Conservation (phyloP, 495 filamentous ascomycete genomes). For the Neurospora sp. region DNA sequence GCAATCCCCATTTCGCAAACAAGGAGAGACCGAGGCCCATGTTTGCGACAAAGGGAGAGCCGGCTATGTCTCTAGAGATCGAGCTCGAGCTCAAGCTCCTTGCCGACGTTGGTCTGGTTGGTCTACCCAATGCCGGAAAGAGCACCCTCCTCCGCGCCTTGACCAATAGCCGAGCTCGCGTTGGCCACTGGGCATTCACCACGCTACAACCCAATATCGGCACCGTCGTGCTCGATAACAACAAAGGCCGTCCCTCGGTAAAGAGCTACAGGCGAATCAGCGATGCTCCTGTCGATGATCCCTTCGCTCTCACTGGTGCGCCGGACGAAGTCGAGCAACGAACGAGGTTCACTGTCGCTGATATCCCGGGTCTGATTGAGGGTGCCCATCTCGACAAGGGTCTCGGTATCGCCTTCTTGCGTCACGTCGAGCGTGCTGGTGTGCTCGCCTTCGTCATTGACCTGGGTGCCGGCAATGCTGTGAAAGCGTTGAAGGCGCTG, state of each 20-base stretch:
- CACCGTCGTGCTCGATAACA: slow-evolving; percentile 81
- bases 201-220: slow-evolving; percentile 90
- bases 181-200: slow-evolving; percentile 95
- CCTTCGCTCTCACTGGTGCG: slow-evolving; percentile 21
- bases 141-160: slow-evolving; percentile 83
- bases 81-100: slow-evolving; percentile 91
- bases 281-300: slow-evolving; percentile 20
- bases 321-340: slow-evolving; percentile 37
- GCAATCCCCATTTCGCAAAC: slow-evolving; percentile 85
- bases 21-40: slow-evolving; percentile 59
- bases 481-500: slow-evolving; percentile 62
- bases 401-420: slow-evolving; percentile 80
- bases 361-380: slow-evolving; percentile 87
- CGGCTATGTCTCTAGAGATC: slow-evolving; percentile 63
- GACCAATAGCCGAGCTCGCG: slow-evolving; percentile 72
- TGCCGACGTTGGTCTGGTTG: slow-evolving; percentile 89
- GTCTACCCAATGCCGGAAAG: slow-evolving; percentile 92
- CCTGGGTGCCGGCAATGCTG: slow-evolving; percentile 67
- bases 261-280: slow-evolving; percentile 15
- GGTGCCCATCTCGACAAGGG: slow-evolving; percentile 89
- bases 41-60: slow-evolving; percentile 80
- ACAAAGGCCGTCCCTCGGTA: slow-evolving; percentile 50
- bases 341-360: slow-evolving; percentile 82
- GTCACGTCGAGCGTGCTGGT: slow-evolving; percentile 87
- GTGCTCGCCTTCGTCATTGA: slow-evolving; percentile 92